phyloP scores from a whole-genome alignment of 805 yeast genomes.

The Ogataea corticis region DNA sequence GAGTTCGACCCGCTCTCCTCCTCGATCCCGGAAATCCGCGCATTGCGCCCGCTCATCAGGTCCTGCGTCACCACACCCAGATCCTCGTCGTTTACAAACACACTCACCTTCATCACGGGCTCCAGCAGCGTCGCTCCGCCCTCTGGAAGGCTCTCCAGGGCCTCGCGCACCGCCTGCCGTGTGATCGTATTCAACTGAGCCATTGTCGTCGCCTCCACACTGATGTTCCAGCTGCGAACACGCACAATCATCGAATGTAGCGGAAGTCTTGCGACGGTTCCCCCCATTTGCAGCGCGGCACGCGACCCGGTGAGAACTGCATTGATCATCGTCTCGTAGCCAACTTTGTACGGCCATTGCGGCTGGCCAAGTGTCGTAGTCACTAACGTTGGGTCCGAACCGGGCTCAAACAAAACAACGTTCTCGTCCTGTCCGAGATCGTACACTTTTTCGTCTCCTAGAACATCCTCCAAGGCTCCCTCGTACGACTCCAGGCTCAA shows the following conservation, averaged over 20 bases:
- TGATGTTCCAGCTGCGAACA: slow-evolving; percentile 52
- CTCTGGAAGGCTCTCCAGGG: slow-evolving; percentile 33
- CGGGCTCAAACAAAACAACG: slow-evolving; percentile 39
- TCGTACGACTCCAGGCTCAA: slow-evolving; percentile 35
- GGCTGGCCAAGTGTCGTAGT: slow-evolving; percentile 21
- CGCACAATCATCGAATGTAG: slow-evolving; percentile 62
- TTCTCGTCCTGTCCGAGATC: slow-evolving; percentile 49
- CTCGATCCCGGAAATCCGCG: slow-evolving; percentile 68
- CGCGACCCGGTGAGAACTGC: slow-evolving; percentile 57
- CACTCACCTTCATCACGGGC: slow-evolving; percentile 80
- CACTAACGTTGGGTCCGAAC: slow-evolving; percentile 26
- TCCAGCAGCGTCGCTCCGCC: slow-evolving; percentile 62
- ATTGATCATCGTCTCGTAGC: slow-evolving; percentile 52
- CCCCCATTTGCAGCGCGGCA: slow-evolving; percentile 68
- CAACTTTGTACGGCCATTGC: slow-evolving; percentile 48
- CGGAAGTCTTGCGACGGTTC: slow-evolving; percentile 55
- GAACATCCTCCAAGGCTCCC: slow-evolving; percentile 33
- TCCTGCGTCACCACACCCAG: slow-evolving; percentile 86
- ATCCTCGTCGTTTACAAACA: slow-evolving; percentile 67
- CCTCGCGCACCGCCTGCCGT: slow-evolving; percentile 44
- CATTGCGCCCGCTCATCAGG: slow-evolving; percentile 74
- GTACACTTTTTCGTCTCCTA: slow-evolving; percentile 40
- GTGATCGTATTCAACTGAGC: slow-evolving; percentile 46
- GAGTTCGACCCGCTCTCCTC: slow-evolving; percentile 46
- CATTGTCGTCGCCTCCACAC: slow-evolving; percentile 46